Evolutionary conservation across 2,329 filamentous ascomycete genomes (phyloP).

Genomic region (Aureobasidium leucospermi): DNA sequence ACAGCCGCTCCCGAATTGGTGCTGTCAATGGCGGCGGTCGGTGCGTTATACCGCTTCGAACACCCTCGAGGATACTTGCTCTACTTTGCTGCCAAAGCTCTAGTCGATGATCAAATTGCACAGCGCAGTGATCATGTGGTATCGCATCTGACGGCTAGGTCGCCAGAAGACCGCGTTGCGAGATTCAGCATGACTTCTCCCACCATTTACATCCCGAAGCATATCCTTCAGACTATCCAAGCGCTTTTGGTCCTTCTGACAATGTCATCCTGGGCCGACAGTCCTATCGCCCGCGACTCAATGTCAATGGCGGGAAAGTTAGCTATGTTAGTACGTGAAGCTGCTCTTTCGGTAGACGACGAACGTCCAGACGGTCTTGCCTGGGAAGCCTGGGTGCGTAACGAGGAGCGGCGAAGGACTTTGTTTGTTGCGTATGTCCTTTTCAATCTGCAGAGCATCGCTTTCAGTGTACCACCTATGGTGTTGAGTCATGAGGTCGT

Average conservation of each 20-base stretch:
- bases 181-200: neutral
- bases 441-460: constrained; percentile 54
- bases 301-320: constrained; percentile 51
- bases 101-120: too few relatives aligned
- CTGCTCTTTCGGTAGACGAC: constrained; percentile 32
- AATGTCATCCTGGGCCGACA: constrained; percentile 52
- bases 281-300: constrained; percentile 49
- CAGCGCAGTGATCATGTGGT: too few relatives aligned
- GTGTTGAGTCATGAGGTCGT: constrained; percentile 25
- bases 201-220: constrained; percentile 15
- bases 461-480: constrained; percentile 55
- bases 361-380: too few relatives aligned
- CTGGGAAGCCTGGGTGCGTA: constrained; percentile 38
- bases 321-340: constrained; percentile 48
- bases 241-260: constrained; percentile 54
- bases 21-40: constrained; percentile 60
- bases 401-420: constrained; percentile 47
- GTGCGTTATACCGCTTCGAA: constrained; percentile 57
- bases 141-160: too few relatives aligned
- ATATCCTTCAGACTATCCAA: constrained; percentile 57
- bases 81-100: constrained; percentile 48
- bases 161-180: neutral
- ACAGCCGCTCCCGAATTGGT: constrained; percentile 24
- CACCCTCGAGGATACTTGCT: constrained; percentile 45
- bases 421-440: constrained; percentile 52